Evolutionary conservation across 306 rosid species (phyloP).

Genomic region (Quillaja saponaria): DNA sequence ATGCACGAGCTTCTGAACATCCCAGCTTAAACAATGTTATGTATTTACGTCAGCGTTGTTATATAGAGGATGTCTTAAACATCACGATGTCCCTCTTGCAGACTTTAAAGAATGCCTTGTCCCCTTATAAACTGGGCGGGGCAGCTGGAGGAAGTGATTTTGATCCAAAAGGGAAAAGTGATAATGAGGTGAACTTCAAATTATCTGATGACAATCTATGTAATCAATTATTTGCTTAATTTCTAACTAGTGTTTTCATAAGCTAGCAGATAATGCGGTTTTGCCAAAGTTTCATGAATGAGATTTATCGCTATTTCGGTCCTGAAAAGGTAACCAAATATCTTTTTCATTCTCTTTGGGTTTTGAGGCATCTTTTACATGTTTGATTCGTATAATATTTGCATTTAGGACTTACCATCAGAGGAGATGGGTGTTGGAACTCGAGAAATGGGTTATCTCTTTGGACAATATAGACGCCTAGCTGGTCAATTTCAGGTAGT

Average conservation of each 20-base stretch:
- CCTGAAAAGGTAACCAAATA: conserved; percentile 84
- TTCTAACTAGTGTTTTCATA: conserved; percentile 43
- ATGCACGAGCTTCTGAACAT: neutral
- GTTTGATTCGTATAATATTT: conserved; percentile 41
- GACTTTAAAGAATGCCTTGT: conserved; percentile 94
- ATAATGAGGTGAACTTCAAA: conserved; percentile 68
- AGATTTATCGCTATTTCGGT: conserved; percentile 90
- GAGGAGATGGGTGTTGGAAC: conserved; percentile 99
- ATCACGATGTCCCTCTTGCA: conserved; percentile 19
- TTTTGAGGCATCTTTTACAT: conserved; percentile 14
- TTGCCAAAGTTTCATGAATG: conserved; percentile 99
- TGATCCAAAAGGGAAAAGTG: conserved; percentile 96
- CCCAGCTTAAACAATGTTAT: neutral
- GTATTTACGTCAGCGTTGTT: too few relatives aligned
- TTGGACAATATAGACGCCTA: conserved; percentile 95
- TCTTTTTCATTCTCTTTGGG: neutral
- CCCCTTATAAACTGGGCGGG: conserved; percentile 97
- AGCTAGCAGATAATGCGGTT: conserved; percentile 87
- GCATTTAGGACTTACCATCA: conserved; percentile 84
- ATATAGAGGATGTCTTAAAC: too few relatives aligned
- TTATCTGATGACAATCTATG: conserved; percentile 15
- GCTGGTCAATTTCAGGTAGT: conserved; percentile 94
- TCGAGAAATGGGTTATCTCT: conserved; percentile 98
- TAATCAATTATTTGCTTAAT: conserved; percentile 11
- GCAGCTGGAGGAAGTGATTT: conserved; percentile 99